These are phyloP conservation scores for Pythium plurisporium DNA, from an alignment of 352 stramenopile species.

Conservation along the genomic window DNA sequence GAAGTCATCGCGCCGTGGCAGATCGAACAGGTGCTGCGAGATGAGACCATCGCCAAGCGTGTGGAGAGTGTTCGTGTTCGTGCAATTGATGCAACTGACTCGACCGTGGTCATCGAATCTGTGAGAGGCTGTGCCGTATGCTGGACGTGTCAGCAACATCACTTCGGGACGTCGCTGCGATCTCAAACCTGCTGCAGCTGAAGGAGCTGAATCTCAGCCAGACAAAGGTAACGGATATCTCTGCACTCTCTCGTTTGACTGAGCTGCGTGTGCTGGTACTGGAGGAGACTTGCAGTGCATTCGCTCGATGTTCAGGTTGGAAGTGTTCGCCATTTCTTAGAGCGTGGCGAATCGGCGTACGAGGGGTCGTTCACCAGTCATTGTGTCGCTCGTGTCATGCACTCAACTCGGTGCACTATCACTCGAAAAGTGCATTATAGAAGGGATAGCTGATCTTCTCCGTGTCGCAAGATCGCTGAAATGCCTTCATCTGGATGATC, in stretches of 20 bases:
- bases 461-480: not conserved
- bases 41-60: not conserved
- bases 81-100: not conserved
- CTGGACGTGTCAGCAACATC: slow-evolving; percentile 1
- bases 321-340: not conserved
- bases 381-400: not conserved
- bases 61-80: not conserved
- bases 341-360: not conserved
- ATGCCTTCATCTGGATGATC: not conserved
- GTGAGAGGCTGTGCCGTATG: not conserved
- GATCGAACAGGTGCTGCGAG: not conserved
- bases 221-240: not conserved
- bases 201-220: slow-evolving; percentile 2
- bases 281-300: not conserved
- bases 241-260: not conserved
- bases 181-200: slow-evolving; percentile 2
- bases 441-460: not conserved
- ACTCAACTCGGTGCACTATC: not conserved
- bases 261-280: not conserved
- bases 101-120: not conserved
- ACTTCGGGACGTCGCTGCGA: not conserved
- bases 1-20: not conserved
- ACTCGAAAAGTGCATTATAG: not conserved
- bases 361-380: not conserved
- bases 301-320: not conserved